Conservation (phyloP, 331 rosid genomes). For the Pyracantha coccinea region DNA sequence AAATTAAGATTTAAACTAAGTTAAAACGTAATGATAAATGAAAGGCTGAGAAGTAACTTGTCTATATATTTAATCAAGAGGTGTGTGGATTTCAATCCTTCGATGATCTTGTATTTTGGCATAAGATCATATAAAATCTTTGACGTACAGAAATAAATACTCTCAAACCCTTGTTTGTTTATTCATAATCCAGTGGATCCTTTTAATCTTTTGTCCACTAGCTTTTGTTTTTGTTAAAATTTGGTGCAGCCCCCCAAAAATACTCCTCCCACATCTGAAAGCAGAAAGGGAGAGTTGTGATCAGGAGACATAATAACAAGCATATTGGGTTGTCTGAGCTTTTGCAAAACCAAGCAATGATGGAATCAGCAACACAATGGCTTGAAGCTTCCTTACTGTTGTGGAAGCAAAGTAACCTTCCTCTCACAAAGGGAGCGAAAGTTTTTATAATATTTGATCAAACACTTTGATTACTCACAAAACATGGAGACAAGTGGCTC, state of each 20-base stretch:
- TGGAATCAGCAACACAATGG: slow-evolving; percentile 9
- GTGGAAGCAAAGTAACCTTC: slow-evolving; percentile 8
- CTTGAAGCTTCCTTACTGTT: background rate
- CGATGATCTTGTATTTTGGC: background rate
- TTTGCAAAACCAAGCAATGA: slow-evolving; percentile 24
- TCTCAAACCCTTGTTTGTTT: background rate
- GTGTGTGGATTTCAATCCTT: background rate
- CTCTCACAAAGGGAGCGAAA: background rate
- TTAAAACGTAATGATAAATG: background rate
- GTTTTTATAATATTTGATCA: background rate
- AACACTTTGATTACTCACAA: slow-evolving; percentile 8
- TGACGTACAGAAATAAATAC: background rate
- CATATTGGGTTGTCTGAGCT: slow-evolving; percentile 28
- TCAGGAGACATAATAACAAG: background rate
- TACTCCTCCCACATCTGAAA: slow-evolving; percentile 17
- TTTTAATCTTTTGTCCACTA: slow-evolving; percentile 12
- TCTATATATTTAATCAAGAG: background rate
- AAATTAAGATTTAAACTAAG: background rate
- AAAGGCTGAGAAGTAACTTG: background rate
- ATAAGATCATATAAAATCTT: background rate
- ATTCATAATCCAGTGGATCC: slow-evolving; percentile 1
- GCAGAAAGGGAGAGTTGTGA: background rate
- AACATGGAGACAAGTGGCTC: slow-evolving; percentile 32
- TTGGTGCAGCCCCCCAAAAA: slow-evolving; percentile 25
- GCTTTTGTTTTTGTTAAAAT: slow-evolving; percentile 11